These are phyloP conservation scores for Alternaria tenuissima DNA, from an alignment of 2,329 filamentous ascomycete species.

Conservation along the genomic window DNA sequence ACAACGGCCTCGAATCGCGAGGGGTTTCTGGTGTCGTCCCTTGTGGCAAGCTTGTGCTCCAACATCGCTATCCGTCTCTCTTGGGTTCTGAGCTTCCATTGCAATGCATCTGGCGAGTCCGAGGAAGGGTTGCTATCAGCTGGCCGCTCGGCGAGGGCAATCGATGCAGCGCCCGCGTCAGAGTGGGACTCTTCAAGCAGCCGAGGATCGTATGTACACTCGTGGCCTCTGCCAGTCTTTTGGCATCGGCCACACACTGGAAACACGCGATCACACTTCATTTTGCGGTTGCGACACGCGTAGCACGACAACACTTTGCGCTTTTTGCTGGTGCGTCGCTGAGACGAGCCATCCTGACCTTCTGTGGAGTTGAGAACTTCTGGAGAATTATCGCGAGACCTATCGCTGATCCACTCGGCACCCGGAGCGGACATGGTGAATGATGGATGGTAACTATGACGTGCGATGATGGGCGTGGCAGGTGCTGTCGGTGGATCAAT, in stretches of 20 bases:
- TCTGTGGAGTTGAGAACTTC: constrained; percentile 36
- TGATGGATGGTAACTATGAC: background rate
- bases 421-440: constrained; percentile 39
- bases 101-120: constrained; percentile 29
- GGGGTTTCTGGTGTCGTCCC: constrained; percentile 26
- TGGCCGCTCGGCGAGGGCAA: constrained; percentile 12
- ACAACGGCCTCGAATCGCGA: constrained; percentile 26
- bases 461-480: background rate
- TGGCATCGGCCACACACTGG: constrained; percentile 56
- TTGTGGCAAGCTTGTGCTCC: constrained; percentile 39
- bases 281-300: constrained; percentile 57
- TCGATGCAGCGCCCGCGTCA: constrained; percentile 30
- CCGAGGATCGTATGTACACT: constrained; percentile 53
- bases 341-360: constrained; percentile 32
- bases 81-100: constrained; percentile 41
- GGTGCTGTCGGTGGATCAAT: background rate
- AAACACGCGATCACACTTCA: constrained; percentile 57
- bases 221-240: constrained; percentile 53
- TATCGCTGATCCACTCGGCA: constrained; percentile 27
- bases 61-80: constrained; percentile 43
- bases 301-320: constrained; percentile 58
- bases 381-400: constrained; percentile 44
- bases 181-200: constrained; percentile 42
- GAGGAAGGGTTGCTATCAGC: constrained; percentile 7
- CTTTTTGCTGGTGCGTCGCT: constrained; percentile 54